Base-by-base conservation (phyloP, 2,329 filamentous ascomycete genomes). In the Talaromyces piceae region DNA sequence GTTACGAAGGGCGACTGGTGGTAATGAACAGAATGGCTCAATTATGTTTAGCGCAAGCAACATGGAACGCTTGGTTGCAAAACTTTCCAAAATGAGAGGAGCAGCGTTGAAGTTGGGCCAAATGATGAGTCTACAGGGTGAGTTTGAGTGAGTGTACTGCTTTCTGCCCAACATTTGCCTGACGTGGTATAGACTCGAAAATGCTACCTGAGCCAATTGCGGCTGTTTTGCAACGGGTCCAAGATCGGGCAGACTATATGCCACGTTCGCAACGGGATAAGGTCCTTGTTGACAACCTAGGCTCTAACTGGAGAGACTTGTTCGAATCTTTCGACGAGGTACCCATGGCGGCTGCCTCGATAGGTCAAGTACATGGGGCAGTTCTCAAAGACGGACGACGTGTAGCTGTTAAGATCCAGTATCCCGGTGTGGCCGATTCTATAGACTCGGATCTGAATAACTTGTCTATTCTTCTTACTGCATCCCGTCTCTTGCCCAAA, bases 181-280 rank as follows among this genome's bases (percentile, higher is more conserved):
- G 27, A 55, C 43, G 16, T 41, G 31, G 52, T 22, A 22, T 52
- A 77, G 93, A 98, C 71, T 83, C 88, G 31, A 97, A 95, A 69
- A 90, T 96, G 83, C 80, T 98, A 8, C 93, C 93, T 0, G 81
- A 80, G 0, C 82, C 88, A 1, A 90, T 98, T 46, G 88, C 94
- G 58, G 81, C 91, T 62, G 89, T 98, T 1, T 74, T 98, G 11
- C 90, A 95, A 65, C 84, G 94, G 5, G 93, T 98, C 0, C 93
- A 98, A 66, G 93, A 98, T 67, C 85, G 88, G 51, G 93, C 93
- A 33, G 91, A 98, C 68, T 98, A 97, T 68, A 98, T 98, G 93
- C 93, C 93, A 0, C 80, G 88, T 2, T 95, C 84, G 67, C 93
- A 98, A 68, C 85, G 93, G 9, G 84, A 98, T 66, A 83, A 85